A percentile compares a stretch with the other conserved stretches of the same genome.
phyloP scores from a whole-genome alignment of 495 filamentous ascomycete genomes.

The Penicillium pancosmium region DNA sequence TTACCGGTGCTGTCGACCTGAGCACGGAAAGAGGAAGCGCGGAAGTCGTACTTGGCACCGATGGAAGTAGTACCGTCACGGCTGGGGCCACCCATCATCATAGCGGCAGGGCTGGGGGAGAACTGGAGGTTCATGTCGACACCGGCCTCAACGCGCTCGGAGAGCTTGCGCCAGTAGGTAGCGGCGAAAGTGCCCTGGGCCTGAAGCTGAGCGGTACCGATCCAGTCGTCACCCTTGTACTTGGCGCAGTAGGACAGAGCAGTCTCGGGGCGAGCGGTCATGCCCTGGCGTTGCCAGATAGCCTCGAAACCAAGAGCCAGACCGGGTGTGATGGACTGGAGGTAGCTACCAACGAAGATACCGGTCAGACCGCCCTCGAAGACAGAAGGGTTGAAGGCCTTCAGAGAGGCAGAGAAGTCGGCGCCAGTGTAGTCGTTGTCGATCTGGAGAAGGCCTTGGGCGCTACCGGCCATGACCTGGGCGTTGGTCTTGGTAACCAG shows the following conservation, averaged over 20 bases:
- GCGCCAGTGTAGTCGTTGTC: slow-evolving; percentile 92
- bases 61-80: slow-evolving; percentile 89
- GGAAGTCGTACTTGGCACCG: slow-evolving; percentile 98
- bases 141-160: slow-evolving; percentile 95
- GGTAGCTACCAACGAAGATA: slow-evolving; percentile 91
- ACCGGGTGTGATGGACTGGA: slow-evolving; percentile 87
- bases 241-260: slow-evolving; percentile 83
- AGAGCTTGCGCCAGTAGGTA: slow-evolving; percentile 93
- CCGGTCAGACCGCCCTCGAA: slow-evolving; percentile 92
- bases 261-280: slow-evolving; percentile 79
- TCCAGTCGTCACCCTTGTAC: slow-evolving; percentile 90
- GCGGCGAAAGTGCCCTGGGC: slow-evolving; percentile 81
- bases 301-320: slow-evolving; percentile 89
- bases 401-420: slow-evolving; percentile 90
- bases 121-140: slow-evolving; percentile 92
- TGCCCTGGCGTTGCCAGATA: slow-evolving; percentile 84
- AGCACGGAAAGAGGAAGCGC: slow-evolving; percentile 88
- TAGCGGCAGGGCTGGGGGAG: slow-evolving; percentile 59
- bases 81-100: slow-evolving; percentile 69
- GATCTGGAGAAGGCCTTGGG: slow-evolving; percentile 77
- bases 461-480: slow-evolving; percentile 69
- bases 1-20: slow-evolving; percentile 95
- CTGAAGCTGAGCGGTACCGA: slow-evolving; percentile 83
- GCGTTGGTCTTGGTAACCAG: slow-evolving; percentile 83
- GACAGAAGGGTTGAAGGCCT: slow-evolving; percentile 89